phyloP scores from a whole-genome alignment of 345 rosid species.

The Brassica incana region DNA sequence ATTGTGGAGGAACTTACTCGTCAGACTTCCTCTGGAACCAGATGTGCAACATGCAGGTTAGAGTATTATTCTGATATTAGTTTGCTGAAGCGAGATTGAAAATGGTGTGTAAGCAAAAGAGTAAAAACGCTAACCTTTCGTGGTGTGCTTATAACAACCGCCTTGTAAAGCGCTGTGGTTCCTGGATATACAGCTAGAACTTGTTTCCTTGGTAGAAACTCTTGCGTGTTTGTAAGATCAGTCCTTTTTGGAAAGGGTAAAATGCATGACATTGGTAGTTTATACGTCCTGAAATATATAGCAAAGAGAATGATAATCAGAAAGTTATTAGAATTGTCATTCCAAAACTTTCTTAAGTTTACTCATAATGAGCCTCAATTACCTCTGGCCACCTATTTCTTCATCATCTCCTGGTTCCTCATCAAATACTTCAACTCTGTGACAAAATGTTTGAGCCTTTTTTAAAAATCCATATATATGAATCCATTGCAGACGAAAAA shows the following conservation, averaged over 20 bases:
- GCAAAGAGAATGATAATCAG: not conserved
- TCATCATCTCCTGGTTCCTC: slow-evolving; percentile 99
- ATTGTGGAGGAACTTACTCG: slow-evolving; percentile 61
- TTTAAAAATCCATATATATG: not conserved
- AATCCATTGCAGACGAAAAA: too few species aligned
- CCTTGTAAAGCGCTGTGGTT: slow-evolving; percentile 93
- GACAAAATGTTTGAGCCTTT: not conserved
- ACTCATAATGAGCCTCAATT: not conserved
- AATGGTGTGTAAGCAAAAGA: slow-evolving; percentile 53
- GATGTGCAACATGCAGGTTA: slow-evolving; percentile 28
- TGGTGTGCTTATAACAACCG: slow-evolving; percentile 78
- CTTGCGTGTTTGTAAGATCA: slow-evolving; percentile 61
- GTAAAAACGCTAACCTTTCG: slow-evolving; percentile 63
- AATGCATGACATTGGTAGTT: slow-evolving; percentile 68
- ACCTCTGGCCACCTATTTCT: slow-evolving; percentile 80
- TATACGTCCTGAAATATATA: slow-evolving; percentile 66
- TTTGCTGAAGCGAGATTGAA: slow-evolving; percentile 48
- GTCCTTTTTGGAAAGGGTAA: slow-evolving; percentile 79
- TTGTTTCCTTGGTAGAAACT: slow-evolving; percentile 64
- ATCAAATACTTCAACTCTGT: slow-evolving; percentile 88
- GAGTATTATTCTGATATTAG: slow-evolving; percentile 6
- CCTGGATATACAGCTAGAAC: slow-evolving; percentile 99
- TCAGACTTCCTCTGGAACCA: slow-evolving; percentile 73
- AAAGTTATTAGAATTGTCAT: slow-evolving; percentile 1
- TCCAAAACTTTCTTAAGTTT: not conserved